Conservation (phyloP, 495 filamentous ascomycete species). For the Thermochaetoides thermophila region DNA sequence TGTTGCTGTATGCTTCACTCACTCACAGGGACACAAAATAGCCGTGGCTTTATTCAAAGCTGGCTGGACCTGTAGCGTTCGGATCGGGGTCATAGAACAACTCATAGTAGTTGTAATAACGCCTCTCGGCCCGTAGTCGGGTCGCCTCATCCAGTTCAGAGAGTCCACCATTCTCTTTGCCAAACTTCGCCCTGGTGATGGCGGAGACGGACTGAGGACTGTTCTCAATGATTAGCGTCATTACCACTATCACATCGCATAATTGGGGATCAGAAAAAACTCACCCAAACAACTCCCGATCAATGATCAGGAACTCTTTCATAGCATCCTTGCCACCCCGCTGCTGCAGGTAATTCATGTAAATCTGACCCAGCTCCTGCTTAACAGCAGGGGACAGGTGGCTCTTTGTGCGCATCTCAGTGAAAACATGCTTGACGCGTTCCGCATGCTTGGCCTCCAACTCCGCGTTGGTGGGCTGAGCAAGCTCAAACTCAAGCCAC, state of each 20-base stretch:
- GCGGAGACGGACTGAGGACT: constrained; percentile 38
- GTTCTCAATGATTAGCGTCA: constrained; percentile 7
- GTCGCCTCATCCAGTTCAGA: constrained; percentile 49
- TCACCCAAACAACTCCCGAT: constrained; percentile 76
- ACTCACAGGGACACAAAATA: too few species aligned
- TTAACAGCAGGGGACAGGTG: constrained; percentile 49
- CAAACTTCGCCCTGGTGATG: constrained; percentile 22
- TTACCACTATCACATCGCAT: background rate
- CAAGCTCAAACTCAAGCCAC: constrained; percentile 80
- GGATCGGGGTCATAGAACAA: constrained; percentile 38
- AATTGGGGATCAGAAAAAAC: constrained; percentile 13
- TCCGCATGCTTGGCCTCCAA: constrained; percentile 52
- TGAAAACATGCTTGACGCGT: constrained; percentile 66
- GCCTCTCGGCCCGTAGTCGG: constrained; percentile 45
- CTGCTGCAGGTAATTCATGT: constrained; percentile 75
- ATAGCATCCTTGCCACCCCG: constrained; percentile 68
- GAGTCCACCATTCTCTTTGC: constrained; percentile 45
- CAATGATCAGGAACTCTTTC: constrained; percentile 72
- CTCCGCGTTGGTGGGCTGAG: constrained; percentile 59
- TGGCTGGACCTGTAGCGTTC: constrained; percentile 25
- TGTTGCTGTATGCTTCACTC: too few species aligned
- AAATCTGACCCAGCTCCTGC: constrained; percentile 64
- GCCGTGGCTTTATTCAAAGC: constrained; percentile 24
- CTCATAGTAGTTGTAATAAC: constrained; percentile 50
- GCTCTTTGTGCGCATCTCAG: constrained; percentile 63